Evolutionary conservation across 2,329 filamentous ascomycete species (phyloP), one percentile per base, ranked within the genome.

Genomic region (Penicillium sp.): DNA sequence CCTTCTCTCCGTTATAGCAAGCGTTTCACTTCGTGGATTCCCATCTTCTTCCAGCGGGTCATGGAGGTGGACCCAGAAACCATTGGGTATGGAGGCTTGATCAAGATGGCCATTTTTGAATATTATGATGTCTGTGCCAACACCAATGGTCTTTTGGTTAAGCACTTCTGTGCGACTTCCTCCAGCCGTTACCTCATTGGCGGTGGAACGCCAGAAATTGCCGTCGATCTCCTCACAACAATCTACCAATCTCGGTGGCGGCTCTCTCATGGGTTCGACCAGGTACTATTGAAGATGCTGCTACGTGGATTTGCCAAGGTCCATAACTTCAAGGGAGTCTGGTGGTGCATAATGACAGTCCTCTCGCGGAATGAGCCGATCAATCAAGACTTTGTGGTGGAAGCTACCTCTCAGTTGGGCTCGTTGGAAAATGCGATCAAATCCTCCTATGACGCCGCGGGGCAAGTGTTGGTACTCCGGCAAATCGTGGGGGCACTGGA

Each of bases 331-430:
- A 65, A 68, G n/a, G 76, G 75, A 2, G 60, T 77, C 3, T 73
- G 75, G 49, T 78, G 76, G 76, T 76, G 74, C 49, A 68, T 77
- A 41, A 51, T 76, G 51, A 73, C 73, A 2, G 72, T 67, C n/a
- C 63, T 77, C 25, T 65, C 70, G 29, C 71, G 75, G 29, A 59
- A 62, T 3, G 73, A 70, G 33, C 68, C 70, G 13, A 54, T 72
- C 25, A 68, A 57, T 39, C 67, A 55, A 25, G 66, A 73, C 48
- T 70, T 78, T 29, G 59, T 75, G 2, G 70, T 69, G 19, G 76
- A 77, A 54, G 65, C 68, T 9, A 63, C 21, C 21, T 57, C 33
- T 43, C 44, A 50, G 25, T 21, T 48, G 36, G 44, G 12, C 2
- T 45, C 31, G 1, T 38, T 51, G 35, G 50, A 44, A 2, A 53